phyloP scores from a whole-genome alignment of 164 flowering plant genomes.

The Macadamia tetraphylla region DNA sequence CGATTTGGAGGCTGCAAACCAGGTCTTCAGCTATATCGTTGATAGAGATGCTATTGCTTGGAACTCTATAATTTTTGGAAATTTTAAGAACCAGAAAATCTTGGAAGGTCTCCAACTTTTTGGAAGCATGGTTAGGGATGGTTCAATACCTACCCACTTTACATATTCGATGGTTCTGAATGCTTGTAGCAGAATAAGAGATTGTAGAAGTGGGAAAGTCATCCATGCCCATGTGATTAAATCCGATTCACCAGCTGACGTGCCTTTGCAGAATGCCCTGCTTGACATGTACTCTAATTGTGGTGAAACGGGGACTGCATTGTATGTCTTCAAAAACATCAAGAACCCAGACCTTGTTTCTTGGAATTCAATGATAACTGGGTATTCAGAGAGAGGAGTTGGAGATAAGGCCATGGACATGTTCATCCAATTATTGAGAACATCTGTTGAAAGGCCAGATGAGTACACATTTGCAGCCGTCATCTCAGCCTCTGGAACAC shows the following conservation, averaged over 20 bases:
- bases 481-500: conserved; percentile 38
- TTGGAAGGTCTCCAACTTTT: conserved; percentile 40
- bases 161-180: conserved; percentile 71
- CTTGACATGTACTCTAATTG: conserved; percentile 76
- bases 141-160: conserved; percentile 42
- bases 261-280: conserved; percentile 66
- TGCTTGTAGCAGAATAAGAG: conserved; percentile 42
- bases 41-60: conserved; percentile 62
- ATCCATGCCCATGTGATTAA: conserved; percentile 56
- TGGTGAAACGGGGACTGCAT: conserved; percentile 40
- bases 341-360: conserved; percentile 59
- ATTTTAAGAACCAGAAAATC: conserved; percentile 41
- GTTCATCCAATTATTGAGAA: conserved; percentile 34
- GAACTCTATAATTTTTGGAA: conserved; percentile 60
- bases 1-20: conserved; percentile 43
- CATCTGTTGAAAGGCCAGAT: conserved; percentile 47
- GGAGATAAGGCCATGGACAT: conserved; percentile 52
- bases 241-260: conserved; percentile 36
- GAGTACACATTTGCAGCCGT: conserved; percentile 66
- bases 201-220: conserved; percentile 34
- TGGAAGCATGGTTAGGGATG: conserved; percentile 39
- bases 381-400: conserved; percentile 47
- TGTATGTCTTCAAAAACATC: conserved; percentile 39
- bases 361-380: conserved; percentile 79
- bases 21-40: conserved; percentile 31